A percentile compares a stretch with the other conserved stretches of the same genome.
These are phyloP conservation scores for Nannochloropsis gaditana DNA, from an alignment of 108 stramenopile species.

Conservation along the genomic window DNA sequence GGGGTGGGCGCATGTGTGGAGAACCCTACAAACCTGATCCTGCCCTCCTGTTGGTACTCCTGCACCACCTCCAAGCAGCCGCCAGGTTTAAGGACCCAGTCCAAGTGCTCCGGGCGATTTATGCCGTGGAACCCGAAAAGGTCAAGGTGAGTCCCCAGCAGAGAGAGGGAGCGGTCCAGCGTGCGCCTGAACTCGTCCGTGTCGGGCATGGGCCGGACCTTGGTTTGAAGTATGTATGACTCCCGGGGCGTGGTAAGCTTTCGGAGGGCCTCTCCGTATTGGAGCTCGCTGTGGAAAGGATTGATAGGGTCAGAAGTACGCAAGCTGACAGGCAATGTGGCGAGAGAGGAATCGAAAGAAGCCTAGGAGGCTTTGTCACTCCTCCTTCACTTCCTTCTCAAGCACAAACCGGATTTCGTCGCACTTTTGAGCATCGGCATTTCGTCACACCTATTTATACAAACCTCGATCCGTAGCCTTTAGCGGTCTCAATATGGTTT, in stretches of 20 bases:
- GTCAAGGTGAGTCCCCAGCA: slow-evolving; percentile 72
- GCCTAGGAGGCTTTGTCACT: too few relatives aligned
- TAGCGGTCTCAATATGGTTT: slow-evolving; percentile 85
- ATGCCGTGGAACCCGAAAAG: slow-evolving; percentile 76
- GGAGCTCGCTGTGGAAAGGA: slow-evolving; percentile 34
- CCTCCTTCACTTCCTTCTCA: too few relatives aligned
- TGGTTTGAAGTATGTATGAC: slow-evolving; percentile 80
- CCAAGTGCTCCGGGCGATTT: slow-evolving; percentile 59
- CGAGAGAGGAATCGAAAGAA: too few relatives aligned
- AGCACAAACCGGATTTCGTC: too few relatives aligned
- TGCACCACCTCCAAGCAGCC: slow-evolving; percentile 32
- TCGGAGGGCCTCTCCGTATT: slow-evolving; percentile 38
- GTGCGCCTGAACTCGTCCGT: slow-evolving; percentile 56
- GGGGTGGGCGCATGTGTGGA: slow-evolving; percentile 69
- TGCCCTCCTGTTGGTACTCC: slow-evolving; percentile 62
- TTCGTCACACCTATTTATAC: slow-evolving; percentile 1
- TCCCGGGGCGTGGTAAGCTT: slow-evolving; percentile 55
- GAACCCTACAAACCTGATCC: slow-evolving; percentile 72
- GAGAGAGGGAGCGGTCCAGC: slow-evolving; percentile 58
- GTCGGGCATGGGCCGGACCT: slow-evolving; percentile 56
- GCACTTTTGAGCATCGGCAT: too few relatives aligned
- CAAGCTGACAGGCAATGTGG: too few relatives aligned
- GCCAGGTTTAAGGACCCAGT: slow-evolving; percentile 39
- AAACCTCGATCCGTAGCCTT: slow-evolving; percentile 50
- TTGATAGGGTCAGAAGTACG: background rate